Conservation (phyloP, 306 rosid genomes). For the Parietaria judaica region DNA sequence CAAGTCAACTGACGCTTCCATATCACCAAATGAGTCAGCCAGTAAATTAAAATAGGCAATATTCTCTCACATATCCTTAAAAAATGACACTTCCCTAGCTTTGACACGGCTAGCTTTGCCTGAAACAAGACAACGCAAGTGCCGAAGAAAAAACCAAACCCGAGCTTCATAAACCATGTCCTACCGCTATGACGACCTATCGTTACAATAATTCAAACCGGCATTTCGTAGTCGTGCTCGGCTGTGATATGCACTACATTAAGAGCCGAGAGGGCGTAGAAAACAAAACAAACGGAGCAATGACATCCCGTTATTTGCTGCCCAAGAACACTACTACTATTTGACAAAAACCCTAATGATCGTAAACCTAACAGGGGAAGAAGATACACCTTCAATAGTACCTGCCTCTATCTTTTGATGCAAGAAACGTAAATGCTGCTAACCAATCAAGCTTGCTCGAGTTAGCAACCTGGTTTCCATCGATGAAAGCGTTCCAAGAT, state of each 20-base stretch:
- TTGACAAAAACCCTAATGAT: conserved; percentile 5
- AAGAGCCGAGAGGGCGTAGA: conserved; percentile 3
- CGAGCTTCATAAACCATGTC: not conserved
- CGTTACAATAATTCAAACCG: conserved; percentile 9
- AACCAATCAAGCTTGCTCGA: conserved; percentile 34
- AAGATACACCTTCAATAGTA: conserved; percentile 4
- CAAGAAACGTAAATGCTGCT: conserved; percentile 28
- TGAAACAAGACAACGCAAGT: not conserved
- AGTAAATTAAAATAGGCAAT: too few species aligned
- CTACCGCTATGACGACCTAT: not conserved
- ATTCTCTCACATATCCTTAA: too few species aligned
- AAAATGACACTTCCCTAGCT: not conserved
- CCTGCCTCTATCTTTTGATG: conserved; percentile 18
- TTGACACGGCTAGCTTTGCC: not conserved
- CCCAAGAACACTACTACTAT: conserved; percentile 11
- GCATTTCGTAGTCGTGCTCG: not conserved
- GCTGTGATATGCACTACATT: not conserved
- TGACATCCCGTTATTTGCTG: conserved; percentile 10
- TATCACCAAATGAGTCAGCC: too few species aligned
- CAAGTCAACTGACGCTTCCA: too few species aligned
- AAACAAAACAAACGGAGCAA: not conserved
- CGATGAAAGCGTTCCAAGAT: conserved; percentile 42
- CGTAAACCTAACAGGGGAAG: not conserved
- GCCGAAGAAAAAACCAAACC: not conserved
- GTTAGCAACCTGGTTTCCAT: conserved; percentile 26